These are phyloP conservation scores for Cladophialophora exuberans DNA, from an alignment of 2,329 filamentous ascomycete species.

Conservation along the genomic window DNA sequence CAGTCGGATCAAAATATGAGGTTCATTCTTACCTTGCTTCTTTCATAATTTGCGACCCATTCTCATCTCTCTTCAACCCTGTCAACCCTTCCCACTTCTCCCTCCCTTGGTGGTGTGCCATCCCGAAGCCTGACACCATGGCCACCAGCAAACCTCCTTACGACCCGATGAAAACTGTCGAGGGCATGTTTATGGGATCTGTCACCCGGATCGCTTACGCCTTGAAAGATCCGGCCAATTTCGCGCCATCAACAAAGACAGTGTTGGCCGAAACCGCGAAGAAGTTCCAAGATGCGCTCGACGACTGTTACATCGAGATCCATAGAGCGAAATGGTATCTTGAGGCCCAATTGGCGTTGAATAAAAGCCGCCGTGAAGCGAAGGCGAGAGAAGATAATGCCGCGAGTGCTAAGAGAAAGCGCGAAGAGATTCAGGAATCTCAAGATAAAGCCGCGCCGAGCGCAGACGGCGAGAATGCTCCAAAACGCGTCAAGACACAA, in stretches of 20 bases:
- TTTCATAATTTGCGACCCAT: too few relatives aligned
- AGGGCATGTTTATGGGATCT: slow-evolving; percentile 34
- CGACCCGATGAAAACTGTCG: slow-evolving; percentile 32
- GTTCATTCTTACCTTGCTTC: too few relatives aligned
- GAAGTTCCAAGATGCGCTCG: slow-evolving; percentile 34
- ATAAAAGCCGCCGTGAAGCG: slow-evolving; percentile 29
- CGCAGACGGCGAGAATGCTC: slow-evolving; percentile 21
- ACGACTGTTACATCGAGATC: slow-evolving; percentile 35
- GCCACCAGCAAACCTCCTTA: slow-evolving; percentile 29
- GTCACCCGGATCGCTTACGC: slow-evolving; percentile 34
- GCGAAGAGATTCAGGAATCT: slow-evolving; percentile 25
- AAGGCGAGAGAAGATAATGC: slow-evolving; percentile 30
- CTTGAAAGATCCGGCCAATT: slow-evolving; percentile 33
- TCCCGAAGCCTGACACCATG: slow-evolving; percentile 19
- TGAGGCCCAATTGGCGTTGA: slow-evolving; percentile 31
- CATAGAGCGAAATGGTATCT: slow-evolving; percentile 35
- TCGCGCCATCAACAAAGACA: slow-evolving; percentile 30
- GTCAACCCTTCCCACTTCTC: background rate
- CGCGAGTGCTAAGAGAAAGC: slow-evolving; percentile 30
- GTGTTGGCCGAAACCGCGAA: slow-evolving; percentile 32
- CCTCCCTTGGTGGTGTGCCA: background rate
- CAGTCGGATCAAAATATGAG: too few relatives aligned
- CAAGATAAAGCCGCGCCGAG: slow-evolving; percentile 16
- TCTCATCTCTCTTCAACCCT: background rate
- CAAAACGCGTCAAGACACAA: slow-evolving; percentile 30